Percentiles rank a stretch among this genome's conserved stretches.
phyloP scores from a whole-genome alignment of 495 filamentous ascomycete genomes.

The Collariella sp. region DNA sequence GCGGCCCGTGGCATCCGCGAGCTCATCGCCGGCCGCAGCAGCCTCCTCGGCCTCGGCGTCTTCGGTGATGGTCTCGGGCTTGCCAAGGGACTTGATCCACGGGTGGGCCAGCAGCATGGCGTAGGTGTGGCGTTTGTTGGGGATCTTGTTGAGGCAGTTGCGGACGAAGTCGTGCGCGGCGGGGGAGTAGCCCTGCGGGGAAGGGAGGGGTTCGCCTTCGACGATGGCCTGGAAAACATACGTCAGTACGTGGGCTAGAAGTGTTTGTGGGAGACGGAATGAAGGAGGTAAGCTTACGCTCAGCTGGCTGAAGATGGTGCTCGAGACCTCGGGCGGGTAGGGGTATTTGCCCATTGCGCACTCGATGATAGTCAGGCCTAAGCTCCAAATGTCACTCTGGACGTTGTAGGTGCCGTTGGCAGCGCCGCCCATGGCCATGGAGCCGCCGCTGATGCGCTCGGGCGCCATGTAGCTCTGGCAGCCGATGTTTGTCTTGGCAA shows the following conservation, averaged over 20 bases:
- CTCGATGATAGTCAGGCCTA: slow-evolving; percentile 92
- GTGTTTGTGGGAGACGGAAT: slow-evolving; percentile 1
- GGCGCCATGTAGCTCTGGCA: slow-evolving; percentile 99
- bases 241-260: neutral
- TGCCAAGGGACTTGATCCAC: slow-evolving; percentile 73
- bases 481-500: slow-evolving; percentile 97
- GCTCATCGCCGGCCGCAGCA: slow-evolving; percentile 39
- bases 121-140: slow-evolving; percentile 83
- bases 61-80: slow-evolving; percentile 74
- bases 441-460: slow-evolving; percentile 81
- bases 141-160: slow-evolving; percentile 86
- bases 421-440: slow-evolving; percentile 60
- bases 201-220: slow-evolving; percentile 82
- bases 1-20: slow-evolving; percentile 37
- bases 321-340: slow-evolving; percentile 96
- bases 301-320: slow-evolving; percentile 96
- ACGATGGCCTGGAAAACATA: slow-evolving; percentile 70
- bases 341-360: slow-evolving; percentile 93
- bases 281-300: slow-evolving; percentile 55
- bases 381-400: slow-evolving; percentile 95
- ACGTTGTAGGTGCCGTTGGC: slow-evolving; percentile 89
- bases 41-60: slow-evolving; percentile 56
- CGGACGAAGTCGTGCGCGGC: slow-evolving; percentile 79
- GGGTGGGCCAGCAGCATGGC: slow-evolving; percentile 79
- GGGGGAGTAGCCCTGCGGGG: slow-evolving; percentile 73